Conservation (phyloP, 78 protist genomes). For the Dictyostelium discoideum region DNA sequence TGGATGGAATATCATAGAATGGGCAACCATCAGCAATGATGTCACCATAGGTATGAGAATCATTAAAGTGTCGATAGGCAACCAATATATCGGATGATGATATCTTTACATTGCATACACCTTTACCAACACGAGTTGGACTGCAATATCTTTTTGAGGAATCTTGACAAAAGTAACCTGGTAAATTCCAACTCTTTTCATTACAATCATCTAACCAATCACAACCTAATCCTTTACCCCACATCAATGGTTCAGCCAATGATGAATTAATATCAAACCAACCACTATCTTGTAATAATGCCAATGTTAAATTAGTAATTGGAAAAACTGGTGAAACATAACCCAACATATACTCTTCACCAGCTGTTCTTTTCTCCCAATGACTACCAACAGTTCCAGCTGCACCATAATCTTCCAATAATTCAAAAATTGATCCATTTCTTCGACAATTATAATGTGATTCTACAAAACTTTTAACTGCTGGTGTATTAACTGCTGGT, state of each 20-base stretch:
- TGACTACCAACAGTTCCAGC: conserved; percentile 36
- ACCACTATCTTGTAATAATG: conserved; percentile 32
- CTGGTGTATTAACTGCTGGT: conserved; percentile 6
- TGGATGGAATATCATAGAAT: background rate
- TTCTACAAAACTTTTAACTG: background rate
- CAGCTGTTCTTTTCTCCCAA: conserved; percentile 35
- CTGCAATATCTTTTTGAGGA: background rate
- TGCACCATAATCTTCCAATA: conserved; percentile 31
- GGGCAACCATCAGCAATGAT: conserved; percentile 38
- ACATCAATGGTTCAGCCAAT: conserved; percentile 34
- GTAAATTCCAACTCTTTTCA: background rate
- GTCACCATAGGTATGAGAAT: conserved; percentile 17
- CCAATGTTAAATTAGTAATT: conserved; percentile 30
- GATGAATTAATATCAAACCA: conserved; percentile 15
- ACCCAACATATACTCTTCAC: conserved; percentile 50
- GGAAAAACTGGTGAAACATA: conserved; percentile 39
- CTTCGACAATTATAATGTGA: conserved; percentile 1
- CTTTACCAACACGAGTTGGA: conserved; percentile 29
- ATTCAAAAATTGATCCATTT: background rate
- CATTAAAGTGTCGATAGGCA: conserved; percentile 23
- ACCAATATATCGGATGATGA: background rate
- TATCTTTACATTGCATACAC: background rate
- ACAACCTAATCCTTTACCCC: conserved; percentile 42
- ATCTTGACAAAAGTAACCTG: conserved; percentile 27
- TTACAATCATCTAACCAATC: background rate